A percentile compares a stretch with the other conserved stretches of the same genome.
These are phyloP conservation scores for Iberis pinnata DNA, from an alignment of 345 rosid genomes.

Conservation along the genomic window DNA sequence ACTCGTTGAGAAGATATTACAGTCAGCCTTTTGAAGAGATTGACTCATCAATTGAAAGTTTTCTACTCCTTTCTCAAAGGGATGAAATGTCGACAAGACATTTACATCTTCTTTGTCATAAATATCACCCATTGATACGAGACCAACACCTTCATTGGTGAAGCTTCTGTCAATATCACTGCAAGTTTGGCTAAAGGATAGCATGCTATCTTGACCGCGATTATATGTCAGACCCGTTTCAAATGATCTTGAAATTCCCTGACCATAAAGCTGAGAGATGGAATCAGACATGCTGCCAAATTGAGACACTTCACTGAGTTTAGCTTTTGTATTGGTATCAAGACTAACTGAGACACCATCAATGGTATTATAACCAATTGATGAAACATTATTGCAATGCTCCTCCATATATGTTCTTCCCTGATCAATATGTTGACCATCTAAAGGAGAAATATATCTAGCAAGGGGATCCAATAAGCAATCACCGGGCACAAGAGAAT, in stretches of 20 bases:
- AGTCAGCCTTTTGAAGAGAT: constrained; percentile 35
- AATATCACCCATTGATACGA: constrained; percentile 41
- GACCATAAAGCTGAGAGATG: constrained; percentile 22
- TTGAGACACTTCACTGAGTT: constrained; percentile 48
- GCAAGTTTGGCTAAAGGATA: constrained; percentile 15
- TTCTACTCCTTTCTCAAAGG: constrained; percentile 34
- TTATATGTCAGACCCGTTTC: constrained; percentile 7
- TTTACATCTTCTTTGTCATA: constrained; percentile 35
- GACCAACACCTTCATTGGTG: constrained; percentile 31
- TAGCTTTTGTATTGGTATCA: constrained; percentile 49
- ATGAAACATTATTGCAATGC: constrained; percentile 38
- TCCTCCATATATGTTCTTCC: background rate
- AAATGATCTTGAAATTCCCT: constrained; percentile 11
- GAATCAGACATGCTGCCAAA: constrained; percentile 27
- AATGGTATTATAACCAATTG: constrained; percentile 41
- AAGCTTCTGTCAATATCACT: constrained; percentile 10
- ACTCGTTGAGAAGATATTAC: constrained; percentile 38
- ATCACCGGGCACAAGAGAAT: constrained; percentile 38
- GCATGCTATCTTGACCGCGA: constrained; percentile 2
- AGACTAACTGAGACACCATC: constrained; percentile 40
- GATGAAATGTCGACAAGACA: constrained; percentile 31
- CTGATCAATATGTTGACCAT: constrained; percentile 19
- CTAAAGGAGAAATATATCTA: constrained; percentile 32
- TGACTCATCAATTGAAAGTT: constrained; percentile 32
- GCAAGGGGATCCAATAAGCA: constrained; percentile 38